Base-by-base conservation (phyloP, 192 early-diverging fungal genomes). In the Coemansia guatemalensis region DNA sequence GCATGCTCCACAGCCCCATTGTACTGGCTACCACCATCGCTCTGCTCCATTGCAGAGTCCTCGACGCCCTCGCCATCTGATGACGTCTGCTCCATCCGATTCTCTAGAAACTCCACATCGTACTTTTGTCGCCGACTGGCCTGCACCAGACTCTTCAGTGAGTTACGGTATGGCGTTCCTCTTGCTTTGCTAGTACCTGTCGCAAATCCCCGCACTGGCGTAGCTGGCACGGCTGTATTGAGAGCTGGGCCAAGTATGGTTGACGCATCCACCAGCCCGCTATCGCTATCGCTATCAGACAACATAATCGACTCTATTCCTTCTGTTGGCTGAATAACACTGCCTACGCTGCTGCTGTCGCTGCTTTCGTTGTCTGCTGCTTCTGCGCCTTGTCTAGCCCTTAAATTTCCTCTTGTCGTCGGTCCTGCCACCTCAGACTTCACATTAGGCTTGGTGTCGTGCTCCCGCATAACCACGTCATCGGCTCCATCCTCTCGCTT, bases 61-160 rank as follows among this genome's bases (percentile, higher is more conserved):
- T 41, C 50, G 12, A 60, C 70, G 29, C 44, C 48, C 30, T 51
- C 52, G 52, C 60, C 60, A 32, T 25, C 57, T 0, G 61, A 58
- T 11, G 55, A 27, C 5, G 11, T 44, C 14, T 17, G 26, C 27
- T 50, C 33, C 29, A 73, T 39, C 20, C 63, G 67, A 56, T 62
- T 50, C 3, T 79, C 76, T 22, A 79, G 30, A 61, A 73, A 73
- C 20, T 29, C 50, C 41, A 67, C 32, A 33, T 70, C 55, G 68
- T 79, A 73, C 26, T 62, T 72, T 47, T 56, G 56, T 47, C 52
- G 48, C 30, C 50, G 48, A 3, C 33, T 62, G 17, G 58, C 67
- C n/a, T 54, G 76, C 12, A 73, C 76, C 21, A 79, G 64, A 17
- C 59, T 62, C 56, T 79, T 69, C 17, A 79, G 52, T 29, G 71